These are phyloP conservation scores for Pseudodiploospora longispora DNA, from an alignment of 2,329 filamentous ascomycete species.

Conservation along the genomic window DNA sequence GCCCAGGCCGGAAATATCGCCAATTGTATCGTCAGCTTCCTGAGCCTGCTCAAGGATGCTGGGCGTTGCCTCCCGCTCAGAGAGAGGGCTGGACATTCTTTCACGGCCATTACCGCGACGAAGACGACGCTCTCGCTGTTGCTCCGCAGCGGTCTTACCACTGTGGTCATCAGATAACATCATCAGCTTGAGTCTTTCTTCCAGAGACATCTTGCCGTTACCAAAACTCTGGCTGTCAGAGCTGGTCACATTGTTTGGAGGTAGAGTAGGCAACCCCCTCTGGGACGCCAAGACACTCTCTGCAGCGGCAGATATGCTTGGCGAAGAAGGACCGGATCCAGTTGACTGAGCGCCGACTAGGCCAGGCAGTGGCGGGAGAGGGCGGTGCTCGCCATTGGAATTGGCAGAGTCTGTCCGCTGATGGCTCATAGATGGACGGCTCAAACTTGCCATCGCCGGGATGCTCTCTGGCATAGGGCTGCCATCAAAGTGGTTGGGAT, in stretches of 20 bases:
- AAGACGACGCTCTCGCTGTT: conserved; percentile 62
- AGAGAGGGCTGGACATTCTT: conserved; percentile 17
- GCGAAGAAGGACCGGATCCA: conserved; percentile 47
- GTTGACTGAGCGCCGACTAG: conserved; percentile 35
- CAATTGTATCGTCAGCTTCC: conserved; percentile 52
- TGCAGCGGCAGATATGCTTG: conserved; percentile 59
- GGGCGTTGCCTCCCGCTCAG: conserved; percentile 4
- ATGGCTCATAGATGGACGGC: conserved; percentile 41
- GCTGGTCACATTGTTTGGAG: conserved; percentile 60
- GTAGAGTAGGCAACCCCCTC: conserved; percentile 64
- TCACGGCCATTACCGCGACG: conserved; percentile 51
- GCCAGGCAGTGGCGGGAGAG: conserved; percentile 77
- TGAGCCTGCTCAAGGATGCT: conserved; percentile 22
- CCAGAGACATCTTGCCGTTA: conserved; percentile 69
- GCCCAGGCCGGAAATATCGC: conserved; percentile 50
- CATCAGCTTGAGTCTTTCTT: conserved; percentile 82
- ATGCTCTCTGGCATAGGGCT: conserved; percentile 56
- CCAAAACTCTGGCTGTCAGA: conserved; percentile 71
- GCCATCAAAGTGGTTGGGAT: conserved; percentile 46
- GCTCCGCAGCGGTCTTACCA: conserved; percentile 52
- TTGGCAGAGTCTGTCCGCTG: conserved; percentile 63
- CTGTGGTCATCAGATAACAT: conserved; percentile 65
- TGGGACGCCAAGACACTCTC: conserved; percentile 62
- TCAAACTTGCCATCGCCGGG: conserved; percentile 33
- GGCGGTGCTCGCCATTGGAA: conserved; percentile 74